Conservation (phyloP, 2,329 filamentous ascomycete species). For the Mariannaea sp. region DNA sequence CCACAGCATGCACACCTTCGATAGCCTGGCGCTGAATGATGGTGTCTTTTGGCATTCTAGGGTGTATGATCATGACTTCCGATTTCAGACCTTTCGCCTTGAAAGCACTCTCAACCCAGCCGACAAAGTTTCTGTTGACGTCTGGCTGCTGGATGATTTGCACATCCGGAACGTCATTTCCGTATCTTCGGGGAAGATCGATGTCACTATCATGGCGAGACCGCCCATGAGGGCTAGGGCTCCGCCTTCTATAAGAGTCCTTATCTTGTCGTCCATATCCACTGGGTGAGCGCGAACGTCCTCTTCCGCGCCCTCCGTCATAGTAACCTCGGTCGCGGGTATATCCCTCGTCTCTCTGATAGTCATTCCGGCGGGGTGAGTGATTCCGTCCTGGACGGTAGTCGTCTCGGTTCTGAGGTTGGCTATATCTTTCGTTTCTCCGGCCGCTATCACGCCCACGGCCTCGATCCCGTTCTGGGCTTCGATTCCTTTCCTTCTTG, state of each 20-base stretch:
- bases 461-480: conserved; percentile 61
- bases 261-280: conserved; percentile 49
- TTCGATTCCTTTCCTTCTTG: conserved; percentile 64
- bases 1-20: conserved; percentile 86
- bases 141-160: conserved; percentile 84
- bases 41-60: conserved; percentile 74
- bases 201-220: conserved; percentile 60
- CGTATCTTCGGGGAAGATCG: conserved; percentile 73
- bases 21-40: conserved; percentile 85
- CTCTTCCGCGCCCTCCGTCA: conserved; percentile 53
- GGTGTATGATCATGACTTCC: conserved; percentile 79
- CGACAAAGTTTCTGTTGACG: conserved; percentile 77
- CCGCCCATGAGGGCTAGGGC: conserved; percentile 66
- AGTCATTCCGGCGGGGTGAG: conserved; percentile 61
- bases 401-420: conserved; percentile 60
- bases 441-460: conserved; percentile 52
- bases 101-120: conserved; percentile 81
- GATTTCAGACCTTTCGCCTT: conserved; percentile 71
- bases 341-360: conserved; percentile 66
- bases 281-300: conserved; percentile 71
- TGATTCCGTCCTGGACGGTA: conserved; percentile 66
- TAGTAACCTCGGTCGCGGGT: conserved; percentile 52
- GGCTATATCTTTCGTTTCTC: conserved; percentile 54
- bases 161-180: conserved; percentile 82
- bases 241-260: conserved; percentile 68